Base-by-base conservation (phyloP, 1,284 basidiomycete genomes). In the Cutaneotrichosporon cutaneum region DNA sequence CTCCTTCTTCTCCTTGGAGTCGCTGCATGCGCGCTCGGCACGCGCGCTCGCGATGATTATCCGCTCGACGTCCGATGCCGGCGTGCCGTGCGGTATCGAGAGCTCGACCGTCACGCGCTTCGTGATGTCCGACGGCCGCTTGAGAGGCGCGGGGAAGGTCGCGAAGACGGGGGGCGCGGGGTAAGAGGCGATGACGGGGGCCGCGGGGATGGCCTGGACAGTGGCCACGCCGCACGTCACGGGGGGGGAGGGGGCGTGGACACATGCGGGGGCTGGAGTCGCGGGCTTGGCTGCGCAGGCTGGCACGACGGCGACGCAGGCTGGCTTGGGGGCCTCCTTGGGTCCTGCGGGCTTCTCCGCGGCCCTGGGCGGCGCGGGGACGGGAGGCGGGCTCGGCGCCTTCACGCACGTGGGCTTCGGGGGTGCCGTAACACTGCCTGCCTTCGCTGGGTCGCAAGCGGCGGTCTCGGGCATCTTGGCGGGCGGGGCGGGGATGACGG, bases 91-190 rank as follows among this genome's bases (percentile, higher is more conserved):
- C 10, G 53, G 53, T 26, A 54, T 54, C 4, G 53, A 54, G 10
- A 54, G 33, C 53, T 54, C 53, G 11, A 39, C 53, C 4, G 35
- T 54, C 26, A 36, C 36, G 35, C 35, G 53, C 35, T 54, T 50
- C 8, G 48, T 50, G 4, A 50, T 42, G 39, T 42, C 39, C 39
- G 39, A 42, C 8, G 39, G 18, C 3, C 39, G 39, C 39, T 16
- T 39, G 39, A n/a, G 39, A 2, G 39, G 39, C 16, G 18, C 39
- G 39, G 18, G 39, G 39, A 39, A 39, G 39, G 39, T 18, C 18
- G 39, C 6, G 18, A 39, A 6, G 39, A 42, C 9, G 16, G 39
- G 39, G 16, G 39, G 39, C 18, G 18, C 39, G 39, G 39, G 39
- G 39, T n/a, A 42, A 18, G 39, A 42, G 16, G 39, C 18, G 9